These are phyloP conservation scores for Candida fluviatilis DNA, from an alignment of 805 yeast species.

Conservation along the genomic window DNA sequence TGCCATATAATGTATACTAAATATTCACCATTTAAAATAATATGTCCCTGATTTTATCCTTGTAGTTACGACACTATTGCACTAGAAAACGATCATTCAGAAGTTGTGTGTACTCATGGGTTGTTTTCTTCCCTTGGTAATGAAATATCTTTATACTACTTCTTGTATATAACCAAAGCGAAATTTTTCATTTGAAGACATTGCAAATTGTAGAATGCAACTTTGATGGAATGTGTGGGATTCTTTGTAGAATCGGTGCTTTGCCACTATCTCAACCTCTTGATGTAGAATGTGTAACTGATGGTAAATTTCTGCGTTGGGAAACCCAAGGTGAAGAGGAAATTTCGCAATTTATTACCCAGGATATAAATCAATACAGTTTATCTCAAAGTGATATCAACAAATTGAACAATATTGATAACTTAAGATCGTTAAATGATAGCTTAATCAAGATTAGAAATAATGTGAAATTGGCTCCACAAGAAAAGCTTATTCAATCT, in stretches of 20 bases:
- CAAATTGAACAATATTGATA: conserved; percentile 24
- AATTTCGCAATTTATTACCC: conserved; percentile 4
- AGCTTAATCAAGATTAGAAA: conserved; percentile 22
- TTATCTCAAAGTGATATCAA: conserved; percentile 15
- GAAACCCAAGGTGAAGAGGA: conserved; percentile 5
- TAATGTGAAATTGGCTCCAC: conserved; percentile 19
- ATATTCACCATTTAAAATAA: too few species aligned
- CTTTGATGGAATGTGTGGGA: conserved; percentile 49
- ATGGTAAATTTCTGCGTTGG: conserved; percentile 6
- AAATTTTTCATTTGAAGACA: too few species aligned
- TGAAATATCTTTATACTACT: too few species aligned
- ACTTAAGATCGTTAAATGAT: conserved; percentile 23
- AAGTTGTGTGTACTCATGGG: too few species aligned
- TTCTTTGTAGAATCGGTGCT: conserved; percentile 32
- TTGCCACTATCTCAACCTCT: conserved; percentile 1
- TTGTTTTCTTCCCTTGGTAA: too few species aligned
- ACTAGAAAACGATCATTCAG: too few species aligned
- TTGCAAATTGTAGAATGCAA: too few species aligned
- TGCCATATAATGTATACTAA: too few species aligned
- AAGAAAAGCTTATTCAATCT: conserved; percentile 10
- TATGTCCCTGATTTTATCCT: too few species aligned
- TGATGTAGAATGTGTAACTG: neutral
- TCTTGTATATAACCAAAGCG: neutral
- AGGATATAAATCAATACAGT: conserved; percentile 6
- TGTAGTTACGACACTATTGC: too few species aligned